Evolutionary conservation across 2,329 filamentous ascomycete species (phyloP).

Genomic region (Diaporthe sp.): DNA sequence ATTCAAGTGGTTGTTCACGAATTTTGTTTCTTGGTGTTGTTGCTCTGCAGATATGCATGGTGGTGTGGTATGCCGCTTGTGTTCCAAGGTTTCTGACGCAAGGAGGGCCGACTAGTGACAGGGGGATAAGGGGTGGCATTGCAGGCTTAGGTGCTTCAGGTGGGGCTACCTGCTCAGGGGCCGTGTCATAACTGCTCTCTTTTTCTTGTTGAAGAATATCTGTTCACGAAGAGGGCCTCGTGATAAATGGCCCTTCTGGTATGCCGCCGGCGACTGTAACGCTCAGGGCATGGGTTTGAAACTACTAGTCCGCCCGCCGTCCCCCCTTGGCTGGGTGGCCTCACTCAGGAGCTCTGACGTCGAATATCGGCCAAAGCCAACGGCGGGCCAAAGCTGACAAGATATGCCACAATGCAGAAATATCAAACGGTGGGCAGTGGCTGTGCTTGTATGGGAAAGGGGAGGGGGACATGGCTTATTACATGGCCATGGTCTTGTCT

Average conservation of each 20-base stretch:
- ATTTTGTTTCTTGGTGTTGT: slow-evolving; percentile 5
- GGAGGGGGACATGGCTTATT: background rate
- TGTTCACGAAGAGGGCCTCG: background rate
- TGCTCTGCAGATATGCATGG: background rate
- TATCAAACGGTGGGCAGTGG: slow-evolving; percentile 15
- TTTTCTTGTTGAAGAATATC: background rate
- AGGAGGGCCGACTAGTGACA: slow-evolving; percentile 4
- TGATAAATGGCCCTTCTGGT: background rate
- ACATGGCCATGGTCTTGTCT: background rate
- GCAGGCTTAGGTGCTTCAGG: slow-evolving; percentile 21
- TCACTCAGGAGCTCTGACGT: slow-evolving; percentile 20
- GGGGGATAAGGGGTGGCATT: slow-evolving; percentile 11
- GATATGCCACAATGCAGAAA: background rate
- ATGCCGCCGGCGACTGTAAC: background rate
- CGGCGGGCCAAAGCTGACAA: background rate
- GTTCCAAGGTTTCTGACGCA: background rate
- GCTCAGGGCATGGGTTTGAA: slow-evolving; percentile 25
- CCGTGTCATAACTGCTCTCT: background rate
- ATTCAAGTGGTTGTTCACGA: background rate
- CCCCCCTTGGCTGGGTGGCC: slow-evolving; percentile 19
- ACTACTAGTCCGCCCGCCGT: slow-evolving; percentile 2
- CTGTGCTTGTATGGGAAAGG: slow-evolving; percentile 7
- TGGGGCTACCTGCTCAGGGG: slow-evolving; percentile 20
- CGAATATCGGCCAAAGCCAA: background rate
- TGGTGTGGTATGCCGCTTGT: background rate